These are phyloP conservation scores for Paecilomyces niveus DNA, from an alignment of 2,329 filamentous ascomycete species.

Conservation along the genomic window DNA sequence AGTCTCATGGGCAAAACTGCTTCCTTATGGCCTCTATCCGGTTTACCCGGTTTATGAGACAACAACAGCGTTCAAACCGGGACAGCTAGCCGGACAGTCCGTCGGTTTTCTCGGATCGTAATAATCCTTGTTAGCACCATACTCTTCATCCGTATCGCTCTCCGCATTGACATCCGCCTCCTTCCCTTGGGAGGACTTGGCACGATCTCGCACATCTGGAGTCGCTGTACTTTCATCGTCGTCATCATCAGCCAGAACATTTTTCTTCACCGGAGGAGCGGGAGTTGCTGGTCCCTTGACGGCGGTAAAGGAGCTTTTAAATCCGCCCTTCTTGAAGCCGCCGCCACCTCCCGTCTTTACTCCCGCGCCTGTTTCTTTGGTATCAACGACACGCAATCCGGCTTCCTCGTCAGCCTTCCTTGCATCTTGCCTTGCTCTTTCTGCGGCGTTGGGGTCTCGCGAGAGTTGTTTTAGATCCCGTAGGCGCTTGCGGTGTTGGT, in stretches of 20 bases:
- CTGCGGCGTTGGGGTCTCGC: slow-evolving; percentile 35
- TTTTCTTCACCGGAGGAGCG: slow-evolving; percentile 29
- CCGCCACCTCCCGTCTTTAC: slow-evolving; percentile 22
- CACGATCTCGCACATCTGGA: slow-evolving; percentile 6
- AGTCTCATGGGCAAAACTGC: not conserved
- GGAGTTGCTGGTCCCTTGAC: slow-evolving; percentile 33
- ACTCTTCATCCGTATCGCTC: slow-evolving; percentile 64
- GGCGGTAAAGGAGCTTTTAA: slow-evolving; percentile 67
- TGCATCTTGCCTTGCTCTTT: slow-evolving; percentile 36
- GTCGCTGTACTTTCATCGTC: slow-evolving; percentile 26
- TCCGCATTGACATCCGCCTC: slow-evolving; percentile 57
- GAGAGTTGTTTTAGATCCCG: slow-evolving; percentile 42
- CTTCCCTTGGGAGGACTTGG: slow-evolving; percentile 14
- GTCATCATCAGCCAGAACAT: slow-evolving; percentile 37
- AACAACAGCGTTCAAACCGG: slow-evolving; percentile 13
- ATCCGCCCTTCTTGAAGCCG: slow-evolving; percentile 71
- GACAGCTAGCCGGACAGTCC: slow-evolving; percentile 38
- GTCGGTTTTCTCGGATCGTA: slow-evolving; percentile 49
- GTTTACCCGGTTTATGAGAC: not conserved
- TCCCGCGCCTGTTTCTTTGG: slow-evolving; percentile 16
- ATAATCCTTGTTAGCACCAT: slow-evolving; percentile 41
- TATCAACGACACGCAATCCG: slow-evolving; percentile 30
- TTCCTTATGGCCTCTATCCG: not conserved
- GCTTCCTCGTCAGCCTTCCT: slow-evolving; percentile 37
- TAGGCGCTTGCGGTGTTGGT: slow-evolving; percentile 74